phyloP scores from a whole-genome alignment of 2,329 filamentous ascomycete genomes.

The Aspergillus pseudotamarii region DNA sequence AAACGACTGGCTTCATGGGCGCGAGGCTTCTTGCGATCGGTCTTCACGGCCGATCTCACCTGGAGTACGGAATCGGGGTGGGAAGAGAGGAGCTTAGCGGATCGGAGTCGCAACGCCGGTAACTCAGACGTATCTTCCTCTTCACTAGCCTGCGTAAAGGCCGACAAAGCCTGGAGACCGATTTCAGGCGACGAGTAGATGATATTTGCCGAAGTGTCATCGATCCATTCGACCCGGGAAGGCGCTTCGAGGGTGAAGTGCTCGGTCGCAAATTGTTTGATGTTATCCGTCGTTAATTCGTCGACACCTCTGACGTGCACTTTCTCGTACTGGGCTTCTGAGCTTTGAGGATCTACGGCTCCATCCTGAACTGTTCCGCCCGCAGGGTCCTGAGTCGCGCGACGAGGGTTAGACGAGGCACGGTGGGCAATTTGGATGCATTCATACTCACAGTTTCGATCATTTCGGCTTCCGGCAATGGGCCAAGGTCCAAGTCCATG shows the following conservation, averaged over 20 bases:
- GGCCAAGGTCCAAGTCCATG: conserved; percentile 66
- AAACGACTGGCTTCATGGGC: conserved; percentile 83
- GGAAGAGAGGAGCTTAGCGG: conserved; percentile 68
- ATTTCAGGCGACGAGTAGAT: conserved; percentile 65
- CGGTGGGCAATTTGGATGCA: background rate
- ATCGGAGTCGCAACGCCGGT: conserved; percentile 64
- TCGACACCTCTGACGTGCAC: conserved; percentile 85
- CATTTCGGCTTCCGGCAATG: conserved; percentile 47
- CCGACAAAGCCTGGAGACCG: conserved; percentile 57
- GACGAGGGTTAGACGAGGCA: conserved; percentile 1
- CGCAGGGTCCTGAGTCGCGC: conserved; percentile 26
- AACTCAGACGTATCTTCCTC: conserved; percentile 49
- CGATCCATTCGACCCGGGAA: conserved; percentile 84
- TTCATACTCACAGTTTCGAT: conserved; percentile 35
- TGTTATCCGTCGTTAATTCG: conserved; percentile 75
- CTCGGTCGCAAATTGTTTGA: conserved; percentile 72
- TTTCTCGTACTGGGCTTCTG: conserved; percentile 57
- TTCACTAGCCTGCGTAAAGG: conserved; percentile 47
- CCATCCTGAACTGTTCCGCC: conserved; percentile 23
- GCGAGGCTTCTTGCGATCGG: conserved; percentile 78
- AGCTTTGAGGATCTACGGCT: conserved; percentile 29
- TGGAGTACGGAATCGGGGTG: conserved; percentile 71
- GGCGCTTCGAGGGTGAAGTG: conserved; percentile 63
- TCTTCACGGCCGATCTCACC: conserved; percentile 71
- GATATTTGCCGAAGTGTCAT: conserved; percentile 87